phyloP scores from a whole-genome alignment of 352 stramenopile genomes.

The Pythium biforme region DNA sequence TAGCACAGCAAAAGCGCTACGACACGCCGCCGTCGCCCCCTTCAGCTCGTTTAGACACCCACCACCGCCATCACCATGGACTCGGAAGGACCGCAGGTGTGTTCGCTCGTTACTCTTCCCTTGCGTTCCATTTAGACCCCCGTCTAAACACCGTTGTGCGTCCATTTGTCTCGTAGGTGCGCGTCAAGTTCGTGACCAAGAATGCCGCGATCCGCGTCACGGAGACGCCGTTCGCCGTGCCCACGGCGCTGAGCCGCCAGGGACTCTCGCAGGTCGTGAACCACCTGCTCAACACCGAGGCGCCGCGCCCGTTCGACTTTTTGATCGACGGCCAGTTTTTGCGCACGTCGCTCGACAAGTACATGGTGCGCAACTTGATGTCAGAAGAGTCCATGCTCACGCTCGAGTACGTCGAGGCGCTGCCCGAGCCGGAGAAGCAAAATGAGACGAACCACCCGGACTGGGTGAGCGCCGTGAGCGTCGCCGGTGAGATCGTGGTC shows the following conservation, averaged over 20 bases:
- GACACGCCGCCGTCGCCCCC: neutral
- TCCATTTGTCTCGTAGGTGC: conserved; percentile 45
- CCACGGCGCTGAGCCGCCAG: conserved; percentile 69
- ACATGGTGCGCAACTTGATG: conserved; percentile 55
- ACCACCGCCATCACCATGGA: conserved; percentile 27
- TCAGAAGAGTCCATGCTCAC: conserved; percentile 84
- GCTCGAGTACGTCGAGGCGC: conserved; percentile 87
- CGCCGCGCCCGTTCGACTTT: conserved; percentile 83
- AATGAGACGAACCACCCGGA: conserved; percentile 73
- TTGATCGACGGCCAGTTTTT: conserved; percentile 75
- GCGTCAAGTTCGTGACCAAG: conserved; percentile 90
- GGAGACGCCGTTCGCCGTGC: conserved; percentile 88
- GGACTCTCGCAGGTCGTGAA: conserved; percentile 90
- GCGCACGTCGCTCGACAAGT: conserved; percentile 76
- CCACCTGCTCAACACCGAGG: conserved; percentile 70
- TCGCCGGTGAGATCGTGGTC: conserved; percentile 49
- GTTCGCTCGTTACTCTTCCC: no score
- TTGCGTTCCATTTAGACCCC: no score
- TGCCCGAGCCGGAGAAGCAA: conserved; percentile 70
- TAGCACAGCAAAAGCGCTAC: neutral
- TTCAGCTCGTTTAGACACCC: no score
- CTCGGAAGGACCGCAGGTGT: conserved; percentile 38
- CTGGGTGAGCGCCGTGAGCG: conserved; percentile 81
- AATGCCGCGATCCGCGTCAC: conserved; percentile 85
- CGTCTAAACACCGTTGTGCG: neutral